Evolutionary conservation across 192 early-diverging fungal species (phyloP).

Genomic region (Dissophora globulifera): DNA sequence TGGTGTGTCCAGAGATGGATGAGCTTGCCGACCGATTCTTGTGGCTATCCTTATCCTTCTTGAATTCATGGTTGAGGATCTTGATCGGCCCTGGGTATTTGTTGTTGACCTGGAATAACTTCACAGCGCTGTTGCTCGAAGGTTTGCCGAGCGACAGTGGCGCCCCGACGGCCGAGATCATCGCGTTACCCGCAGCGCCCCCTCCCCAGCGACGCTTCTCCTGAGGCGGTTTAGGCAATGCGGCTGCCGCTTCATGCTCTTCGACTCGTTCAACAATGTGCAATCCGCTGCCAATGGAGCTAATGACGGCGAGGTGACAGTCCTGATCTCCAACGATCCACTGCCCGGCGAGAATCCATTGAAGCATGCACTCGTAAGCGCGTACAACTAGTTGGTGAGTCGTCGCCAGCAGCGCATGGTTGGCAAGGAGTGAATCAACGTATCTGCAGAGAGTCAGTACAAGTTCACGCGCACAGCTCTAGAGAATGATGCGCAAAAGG

Average conservation of each 20-base stretch:
- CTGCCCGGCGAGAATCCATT: conserved; percentile 77
- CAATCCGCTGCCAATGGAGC: conserved; percentile 76
- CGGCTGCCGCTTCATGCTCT: conserved; percentile 51
- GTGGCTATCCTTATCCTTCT: conserved; percentile 42
- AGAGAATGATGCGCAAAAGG: not conserved
- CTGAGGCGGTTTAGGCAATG: conserved; percentile 43
- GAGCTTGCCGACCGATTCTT: conserved; percentile 46
- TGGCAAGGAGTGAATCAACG: conserved; percentile 69
- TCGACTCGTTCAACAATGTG: conserved; percentile 70
- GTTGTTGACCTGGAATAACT: conserved; percentile 49
- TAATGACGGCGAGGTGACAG: conserved; percentile 72
- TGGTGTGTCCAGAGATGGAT: conserved; percentile 27
- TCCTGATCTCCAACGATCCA: conserved; percentile 83
- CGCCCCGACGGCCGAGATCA: conserved; percentile 45
- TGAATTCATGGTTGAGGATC: conserved; percentile 36
- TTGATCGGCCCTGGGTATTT: conserved; percentile 51
- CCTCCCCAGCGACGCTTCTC: conserved; percentile 52
- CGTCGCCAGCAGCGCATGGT: conserved; percentile 55
- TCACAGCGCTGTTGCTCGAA: conserved; percentile 31
- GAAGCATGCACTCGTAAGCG: conserved; percentile 80
- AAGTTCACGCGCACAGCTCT: conserved; percentile 76
- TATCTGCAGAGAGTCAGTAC: conserved; percentile 77
- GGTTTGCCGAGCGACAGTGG: conserved; percentile 42
- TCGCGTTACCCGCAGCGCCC: conserved; percentile 36
- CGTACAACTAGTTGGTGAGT: conserved; percentile 70